Evolutionary conservation across 495 filamentous ascomycete genomes (phyloP), one percentile per base, ranked within the genome.

Genomic region (Lasiosphaeriaceae sp.): DNA sequence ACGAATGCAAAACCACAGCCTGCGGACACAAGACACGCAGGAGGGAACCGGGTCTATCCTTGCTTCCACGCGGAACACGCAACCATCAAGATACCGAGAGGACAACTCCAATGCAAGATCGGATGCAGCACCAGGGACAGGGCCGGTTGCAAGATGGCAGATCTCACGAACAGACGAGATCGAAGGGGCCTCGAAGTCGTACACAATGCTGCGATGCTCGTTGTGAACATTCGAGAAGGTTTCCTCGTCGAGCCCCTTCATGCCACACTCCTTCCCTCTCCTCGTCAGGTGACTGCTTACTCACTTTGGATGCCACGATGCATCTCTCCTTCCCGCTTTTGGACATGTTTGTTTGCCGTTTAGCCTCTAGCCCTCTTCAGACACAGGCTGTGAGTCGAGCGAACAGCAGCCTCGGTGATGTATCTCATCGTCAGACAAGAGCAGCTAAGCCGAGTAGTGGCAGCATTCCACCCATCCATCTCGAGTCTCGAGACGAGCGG

Each of bases 151-250:
- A 45, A 54, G 51, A 44, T 47, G 52, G 39, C 11, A 55, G 43
- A 47, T 47, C 23, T 35, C 2, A 21, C 3, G 43, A 47, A 55
- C 52, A 37, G 41, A 55, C 52, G 52, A 55, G 52, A 55, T 55
- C 52, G 26, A 55, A 31, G 29, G 44, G 52, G 39, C 20, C 12
- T 26, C 9, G 35, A 5, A 23, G 8, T 20, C 23, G 51, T 11
- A 2, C 26, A 20, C 23, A 35, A 11, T 41, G 50, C 16, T 41
- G 50, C 50, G 17, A 17, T 39, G n/a, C 51, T 17, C 26, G 16
- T 45, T 11, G 7, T 12, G 37, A 29, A 35, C 2, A 19, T 53
- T 53, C 51, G 35, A 53, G 51, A 53, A 53, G 51, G 11, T 17
- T 53, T 53, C 34, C 37, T 14, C 17, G 31, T 39, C 23, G 24